A percentile compares a stretch with the other conserved stretches of the same genome.
These are phyloP conservation scores for Russula sp. DNA, from an alignment of 768 basidiomycete species.

Conservation along the genomic window DNA sequence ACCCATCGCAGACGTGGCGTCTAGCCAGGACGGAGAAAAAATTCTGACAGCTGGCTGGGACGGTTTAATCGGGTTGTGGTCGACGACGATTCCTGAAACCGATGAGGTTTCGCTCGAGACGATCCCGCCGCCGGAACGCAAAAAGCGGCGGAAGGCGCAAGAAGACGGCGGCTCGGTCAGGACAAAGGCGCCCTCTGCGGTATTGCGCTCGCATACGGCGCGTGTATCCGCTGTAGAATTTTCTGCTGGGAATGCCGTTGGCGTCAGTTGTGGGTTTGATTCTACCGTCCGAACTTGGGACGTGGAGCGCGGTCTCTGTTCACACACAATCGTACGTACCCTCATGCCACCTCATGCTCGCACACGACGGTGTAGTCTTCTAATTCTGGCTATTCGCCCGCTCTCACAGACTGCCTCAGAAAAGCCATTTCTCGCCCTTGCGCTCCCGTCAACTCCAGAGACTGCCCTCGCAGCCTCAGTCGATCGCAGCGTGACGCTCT, in stretches of 20 bases:
- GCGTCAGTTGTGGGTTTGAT: constrained; percentile 83
- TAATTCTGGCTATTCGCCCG: neutral
- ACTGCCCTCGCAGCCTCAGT: constrained; percentile 62
- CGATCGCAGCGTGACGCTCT: constrained; percentile 69
- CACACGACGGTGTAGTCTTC: too few species aligned
- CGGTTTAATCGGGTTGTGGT: constrained; percentile 78
- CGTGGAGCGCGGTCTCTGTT: constrained; percentile 69
- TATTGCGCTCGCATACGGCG: constrained; percentile 81
- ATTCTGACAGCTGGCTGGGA: constrained; percentile 90
- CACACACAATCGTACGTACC: constrained; percentile 60
- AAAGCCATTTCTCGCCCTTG: constrained; percentile 71
- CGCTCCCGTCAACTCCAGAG: constrained; percentile 42
- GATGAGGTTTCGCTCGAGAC: constrained; percentile 61
- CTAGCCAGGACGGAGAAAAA: constrained; percentile 53
- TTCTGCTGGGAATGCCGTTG: constrained; percentile 46
- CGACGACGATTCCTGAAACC: constrained; percentile 53
- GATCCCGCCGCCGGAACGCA: constrained; percentile 38
- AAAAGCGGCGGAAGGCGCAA: constrained; percentile 55
- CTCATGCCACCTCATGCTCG: too few species aligned
- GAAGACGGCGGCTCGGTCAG: constrained; percentile 37
- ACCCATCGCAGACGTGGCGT: constrained; percentile 67
- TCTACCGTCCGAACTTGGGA: constrained; percentile 91
- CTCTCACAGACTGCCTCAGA: constrained; percentile 57
- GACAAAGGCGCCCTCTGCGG: constrained; percentile 62
- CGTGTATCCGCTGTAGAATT: constrained; percentile 76